Evolutionary conservation across 2,329 filamentous ascomycete genomes (phyloP), one percentile per base, ranked within the genome.

Genomic region (Alternaria brassicae): DNA sequence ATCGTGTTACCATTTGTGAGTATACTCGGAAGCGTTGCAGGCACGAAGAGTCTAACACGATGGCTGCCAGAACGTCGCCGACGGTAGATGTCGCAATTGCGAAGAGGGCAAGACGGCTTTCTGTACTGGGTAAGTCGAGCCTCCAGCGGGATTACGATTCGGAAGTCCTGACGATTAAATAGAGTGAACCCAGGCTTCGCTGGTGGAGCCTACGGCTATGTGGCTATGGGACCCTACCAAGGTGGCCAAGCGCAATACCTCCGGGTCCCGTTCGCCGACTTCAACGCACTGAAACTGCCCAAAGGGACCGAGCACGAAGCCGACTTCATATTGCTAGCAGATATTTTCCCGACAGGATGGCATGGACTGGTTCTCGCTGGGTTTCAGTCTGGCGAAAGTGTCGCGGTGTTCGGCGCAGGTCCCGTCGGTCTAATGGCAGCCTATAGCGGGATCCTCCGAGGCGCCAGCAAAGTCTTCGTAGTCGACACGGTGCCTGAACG

Each of bases 371-470:
- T 81, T 2, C 80, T 87, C 2, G 83, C 85, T 4, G 86, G 86
- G 0, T 89, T 89, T 75, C 75, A 83, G 65, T 77, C 85, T 1
- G 86, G 87, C 2, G 87, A 90, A 65, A 83, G 80, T n/a, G 82
- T 89, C 2, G 87, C 86, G 1, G 83, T 89, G 2, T 89, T 89
- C 58, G 88, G 87, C 0, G 86, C 62, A 50, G 70, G 87, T 0
- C 87, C 88, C 0, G 87, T 90, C 1, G 88, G 88, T 1, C 74
- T 89, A 4, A 88, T 90, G 84, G 86, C 87, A 3, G 88, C 88
- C 4, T 89, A 89, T 72, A 87, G 83, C 0, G 88, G 84, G 1
- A 74, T 84, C 1, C 73, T 90, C 3, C 82, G 87, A 0, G 88
- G 88, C 3, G 88, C 87, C 1, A 85, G 83, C 8, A 82, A 80